Conservation (phyloP, 1,139 yeast genomes). For the Kluyveromyces marxianus region DNA sequence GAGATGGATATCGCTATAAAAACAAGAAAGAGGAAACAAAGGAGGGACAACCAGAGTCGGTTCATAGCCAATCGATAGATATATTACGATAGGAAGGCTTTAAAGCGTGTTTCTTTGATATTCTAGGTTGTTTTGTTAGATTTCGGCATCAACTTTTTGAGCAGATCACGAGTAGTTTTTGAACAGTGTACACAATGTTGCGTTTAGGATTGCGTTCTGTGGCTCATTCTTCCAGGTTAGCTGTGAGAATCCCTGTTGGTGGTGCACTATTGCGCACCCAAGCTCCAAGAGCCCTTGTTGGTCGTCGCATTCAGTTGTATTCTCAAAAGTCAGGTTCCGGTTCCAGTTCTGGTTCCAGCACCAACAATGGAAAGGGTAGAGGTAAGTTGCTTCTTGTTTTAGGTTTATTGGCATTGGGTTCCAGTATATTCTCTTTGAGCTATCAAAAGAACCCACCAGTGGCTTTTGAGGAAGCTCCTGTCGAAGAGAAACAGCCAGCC, state of each 20-base stretch:
- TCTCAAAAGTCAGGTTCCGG: background rate
- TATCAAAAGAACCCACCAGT: slow-evolving; percentile 41
- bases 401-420: slow-evolving; percentile 36
- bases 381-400: slow-evolving; percentile 27
- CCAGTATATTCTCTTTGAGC: slow-evolving; percentile 40
- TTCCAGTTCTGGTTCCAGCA: background rate
- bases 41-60: too few species aligned
- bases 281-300: too few species aligned
- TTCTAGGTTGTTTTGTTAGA: too few species aligned
- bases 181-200: too few species aligned
- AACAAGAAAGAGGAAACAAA: too few species aligned
- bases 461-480: slow-evolving; percentile 37
- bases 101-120: too few species aligned
- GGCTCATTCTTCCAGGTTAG: background rate
- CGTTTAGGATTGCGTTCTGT: background rate
- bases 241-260: background rate
- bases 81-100: too few species aligned
- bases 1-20: too few species aligned
- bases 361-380: slow-evolving; percentile 8
- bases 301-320: background rate
- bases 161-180: too few species aligned
- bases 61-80: too few species aligned
- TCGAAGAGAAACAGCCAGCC: slow-evolving; percentile 8
- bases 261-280: too few species aligned
- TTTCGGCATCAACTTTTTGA: too few species aligned